phyloP scores from a whole-genome alignment of 1,284 basidiomycete genomes.

The Microbotryum silenes-acaulis region DNA sequence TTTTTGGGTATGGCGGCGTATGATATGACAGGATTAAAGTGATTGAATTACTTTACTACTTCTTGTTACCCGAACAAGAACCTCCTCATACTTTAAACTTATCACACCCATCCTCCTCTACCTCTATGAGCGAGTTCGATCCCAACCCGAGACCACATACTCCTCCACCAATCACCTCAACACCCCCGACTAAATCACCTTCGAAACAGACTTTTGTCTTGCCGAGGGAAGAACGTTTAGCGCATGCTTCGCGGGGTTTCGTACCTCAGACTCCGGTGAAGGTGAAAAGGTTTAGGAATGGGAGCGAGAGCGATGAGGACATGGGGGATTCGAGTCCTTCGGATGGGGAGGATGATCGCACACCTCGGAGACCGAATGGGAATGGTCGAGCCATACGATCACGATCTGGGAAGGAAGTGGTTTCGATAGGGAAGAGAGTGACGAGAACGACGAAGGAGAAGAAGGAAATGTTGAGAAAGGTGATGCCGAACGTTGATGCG shows the following conservation, averaged over 20 bases:
- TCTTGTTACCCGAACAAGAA: conserved; percentile 66
- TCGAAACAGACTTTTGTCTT: not conserved
- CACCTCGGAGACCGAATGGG: no score
- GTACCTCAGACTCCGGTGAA: conserved; percentile 27
- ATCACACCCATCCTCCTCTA: conserved; percentile 12
- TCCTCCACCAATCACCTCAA: conserved; percentile 21
- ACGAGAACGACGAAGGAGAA: conserved; percentile 23
- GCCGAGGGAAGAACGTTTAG: no score
- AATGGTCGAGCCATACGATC: no score
- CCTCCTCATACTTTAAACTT: conserved; percentile 1
- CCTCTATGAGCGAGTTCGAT: not conserved
- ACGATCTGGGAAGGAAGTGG: not conserved
- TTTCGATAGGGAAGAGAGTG: not conserved
- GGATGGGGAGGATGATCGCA: no score
- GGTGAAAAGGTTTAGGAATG: not conserved
- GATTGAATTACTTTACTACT: conserved; percentile 84
- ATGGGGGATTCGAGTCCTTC: no score
- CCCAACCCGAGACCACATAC: conserved; percentile 8
- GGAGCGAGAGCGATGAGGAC: not conserved
- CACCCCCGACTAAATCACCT: conserved; percentile 3
- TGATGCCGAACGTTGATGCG: conserved; percentile 32
- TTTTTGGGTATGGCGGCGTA: no score
- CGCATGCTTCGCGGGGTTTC: conserved; percentile 13
- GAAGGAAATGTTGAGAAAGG: conserved; percentile 15
- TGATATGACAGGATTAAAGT: conserved; percentile 68